Evolutionary conservation across 495 filamentous ascomycete genomes (phyloP).

Genomic region (Podospora comata): DNA sequence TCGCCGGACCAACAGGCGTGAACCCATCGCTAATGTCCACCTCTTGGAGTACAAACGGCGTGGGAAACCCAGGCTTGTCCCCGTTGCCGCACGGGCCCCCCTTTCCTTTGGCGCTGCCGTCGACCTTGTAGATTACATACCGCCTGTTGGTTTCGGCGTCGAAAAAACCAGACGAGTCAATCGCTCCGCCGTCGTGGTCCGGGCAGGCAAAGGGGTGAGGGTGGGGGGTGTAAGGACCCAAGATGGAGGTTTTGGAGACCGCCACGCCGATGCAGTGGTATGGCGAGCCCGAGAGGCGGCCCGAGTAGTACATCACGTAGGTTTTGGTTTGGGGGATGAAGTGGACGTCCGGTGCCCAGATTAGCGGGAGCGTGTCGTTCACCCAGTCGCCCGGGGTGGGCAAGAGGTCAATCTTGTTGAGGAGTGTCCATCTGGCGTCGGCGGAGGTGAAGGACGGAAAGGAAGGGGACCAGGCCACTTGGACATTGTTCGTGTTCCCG

Average conservation of each 20-base stretch:
- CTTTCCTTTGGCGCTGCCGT: conserved; percentile 56
- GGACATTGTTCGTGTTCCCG: conserved; percentile 29
- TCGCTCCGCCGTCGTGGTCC: conserved; percentile 51
- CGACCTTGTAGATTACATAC: conserved; percentile 60
- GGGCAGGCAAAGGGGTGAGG: conserved; percentile 49
- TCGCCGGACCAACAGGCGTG: conserved; percentile 49
- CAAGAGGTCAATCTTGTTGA: conserved; percentile 28
- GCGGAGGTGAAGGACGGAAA: conserved; percentile 11
- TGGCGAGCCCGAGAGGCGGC: conserved; percentile 30
- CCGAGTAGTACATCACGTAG: conserved; percentile 60
- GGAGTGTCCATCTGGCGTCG: conserved; percentile 23
- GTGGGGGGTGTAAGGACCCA: conserved; percentile 51
- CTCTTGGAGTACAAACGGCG: conserved; percentile 59
- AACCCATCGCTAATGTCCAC: conserved; percentile 48
- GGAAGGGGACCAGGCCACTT: conserved; percentile 26
- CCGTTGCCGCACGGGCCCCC: conserved; percentile 57
- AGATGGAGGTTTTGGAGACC: conserved; percentile 28
- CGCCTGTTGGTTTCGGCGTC: conserved; percentile 47
- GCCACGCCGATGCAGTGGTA: conserved; percentile 57
- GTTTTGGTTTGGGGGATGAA: conserved; percentile 35
- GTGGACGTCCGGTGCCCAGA: conserved; percentile 52
- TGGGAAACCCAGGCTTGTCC: conserved; percentile 45
- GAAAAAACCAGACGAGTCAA: conserved; percentile 54
- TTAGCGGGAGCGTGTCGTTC: conserved; percentile 25
- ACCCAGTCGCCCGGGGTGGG: conserved; percentile 30